phyloP scores from a whole-genome alignment of 108 stramenopile genomes.

The Fistulifera pelliculosa region DNA sequence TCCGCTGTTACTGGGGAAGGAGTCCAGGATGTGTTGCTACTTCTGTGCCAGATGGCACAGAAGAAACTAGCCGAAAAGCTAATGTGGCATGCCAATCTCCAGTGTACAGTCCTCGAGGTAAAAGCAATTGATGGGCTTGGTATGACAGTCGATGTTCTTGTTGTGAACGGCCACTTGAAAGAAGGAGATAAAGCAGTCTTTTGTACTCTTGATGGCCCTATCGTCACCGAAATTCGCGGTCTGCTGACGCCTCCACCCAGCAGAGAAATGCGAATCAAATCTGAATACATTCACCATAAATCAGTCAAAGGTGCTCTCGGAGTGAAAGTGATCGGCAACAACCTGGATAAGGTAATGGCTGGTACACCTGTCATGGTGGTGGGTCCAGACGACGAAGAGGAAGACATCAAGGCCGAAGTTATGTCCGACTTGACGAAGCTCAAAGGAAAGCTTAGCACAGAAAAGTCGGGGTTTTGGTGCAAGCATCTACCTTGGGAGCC shows the following conservation, averaged over 20 bases:
- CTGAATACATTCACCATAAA: constrained; percentile 97
- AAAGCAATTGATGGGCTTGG: constrained; percentile 99
- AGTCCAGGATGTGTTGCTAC: constrained; percentile 92
- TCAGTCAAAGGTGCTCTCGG: constrained; percentile 93
- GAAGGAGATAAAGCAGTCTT: constrained; percentile 96
- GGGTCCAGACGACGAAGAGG: constrained; percentile 93
- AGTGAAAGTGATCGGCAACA: constrained; percentile 93
- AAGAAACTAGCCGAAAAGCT: constrained; percentile 83
- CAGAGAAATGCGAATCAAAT: constrained; percentile 96
- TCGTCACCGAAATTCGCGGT: constrained; percentile 94
- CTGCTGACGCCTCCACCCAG: constrained; percentile 96
- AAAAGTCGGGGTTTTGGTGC: constrained; percentile 95
- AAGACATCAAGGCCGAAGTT: constrained; percentile 95
- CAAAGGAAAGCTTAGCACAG: constrained; percentile 83
- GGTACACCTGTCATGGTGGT: constrained; percentile 96
- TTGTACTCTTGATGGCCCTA: constrained; percentile 95
- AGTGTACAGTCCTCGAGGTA: constrained; percentile 96
- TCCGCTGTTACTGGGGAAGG: constrained; percentile 98
- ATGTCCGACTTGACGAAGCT: constrained; percentile 88
- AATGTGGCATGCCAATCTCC: constrained; percentile 91
- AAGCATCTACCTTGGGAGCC: constrained; percentile 97
- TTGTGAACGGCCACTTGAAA: constrained; percentile 88
- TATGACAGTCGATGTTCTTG: constrained; percentile 95
- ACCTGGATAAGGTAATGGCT: constrained; percentile 95
- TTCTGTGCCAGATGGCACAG: constrained; percentile 91